Evolutionary conservation across 2,329 filamentous ascomycete species (phyloP).

Genomic region (Colletotrichum caudatum): DNA sequence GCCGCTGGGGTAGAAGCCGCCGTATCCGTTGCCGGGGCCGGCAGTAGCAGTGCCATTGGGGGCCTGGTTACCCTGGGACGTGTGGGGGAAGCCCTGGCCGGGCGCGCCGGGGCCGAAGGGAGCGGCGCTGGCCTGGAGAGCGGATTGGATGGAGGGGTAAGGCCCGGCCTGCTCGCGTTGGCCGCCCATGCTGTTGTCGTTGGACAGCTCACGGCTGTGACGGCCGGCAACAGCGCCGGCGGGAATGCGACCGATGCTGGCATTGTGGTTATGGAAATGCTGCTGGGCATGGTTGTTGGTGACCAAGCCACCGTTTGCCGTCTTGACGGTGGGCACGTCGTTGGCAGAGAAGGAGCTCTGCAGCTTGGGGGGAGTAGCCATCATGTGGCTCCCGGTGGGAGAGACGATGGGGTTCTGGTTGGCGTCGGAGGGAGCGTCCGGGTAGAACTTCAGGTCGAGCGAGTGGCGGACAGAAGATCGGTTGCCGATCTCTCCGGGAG

Average conservation of each 20-base stretch:
- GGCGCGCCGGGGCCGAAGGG: constrained; percentile 77
- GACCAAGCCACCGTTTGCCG: constrained; percentile 52
- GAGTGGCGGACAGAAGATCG: constrained; percentile 68
- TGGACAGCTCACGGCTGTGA: constrained; percentile 79
- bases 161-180: constrained; percentile 59
- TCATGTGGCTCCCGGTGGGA: constrained; percentile 62
- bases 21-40: constrained; percentile 31
- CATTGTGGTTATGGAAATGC: constrained; percentile 82
- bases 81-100: constrained; percentile 46
- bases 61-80: constrained; percentile 45
- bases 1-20: constrained; percentile 35
- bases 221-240: constrained; percentile 73
- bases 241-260: constrained; percentile 83
- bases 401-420: constrained; percentile 54
- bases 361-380: constrained; percentile 77
- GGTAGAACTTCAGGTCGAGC: constrained; percentile 65
- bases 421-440: constrained; percentile 57
- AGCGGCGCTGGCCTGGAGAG: constrained; percentile 82
- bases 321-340: constrained; percentile 89
- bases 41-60: constrained; percentile 26
- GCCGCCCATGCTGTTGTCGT: constrained; percentile 56
- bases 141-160: constrained; percentile 75
- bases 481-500: constrained; percentile 59
- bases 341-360: constrained; percentile 92
- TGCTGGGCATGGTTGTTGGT: constrained; percentile 72